Percentiles rank a stretch among this genome's conserved stretches.
Conservation (phyloP, 2,329 filamentous ascomycete genomes). For the Metarhizium rileyi region DNA sequence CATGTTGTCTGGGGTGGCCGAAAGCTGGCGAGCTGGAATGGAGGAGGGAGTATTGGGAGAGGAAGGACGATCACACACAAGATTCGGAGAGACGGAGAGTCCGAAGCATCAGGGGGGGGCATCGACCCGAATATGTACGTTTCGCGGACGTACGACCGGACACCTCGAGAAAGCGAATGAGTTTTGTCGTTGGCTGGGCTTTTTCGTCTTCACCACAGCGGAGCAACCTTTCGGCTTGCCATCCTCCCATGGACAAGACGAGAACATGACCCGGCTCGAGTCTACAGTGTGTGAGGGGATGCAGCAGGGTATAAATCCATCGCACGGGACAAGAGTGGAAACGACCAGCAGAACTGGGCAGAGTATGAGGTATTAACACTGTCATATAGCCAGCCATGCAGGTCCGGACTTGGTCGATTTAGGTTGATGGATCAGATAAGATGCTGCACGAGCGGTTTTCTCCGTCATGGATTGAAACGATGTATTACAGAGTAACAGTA, state of each 20-base stretch:
- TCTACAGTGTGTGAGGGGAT: not conserved
- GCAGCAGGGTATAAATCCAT: not conserved
- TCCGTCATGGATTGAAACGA: not conserved
- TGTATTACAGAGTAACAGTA: not conserved
- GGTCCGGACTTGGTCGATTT: not conserved
- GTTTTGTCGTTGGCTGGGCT: too few relatives aligned
- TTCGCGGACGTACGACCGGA: too few relatives aligned
- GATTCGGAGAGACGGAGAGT: not conserved
- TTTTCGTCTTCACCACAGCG: too few relatives aligned
- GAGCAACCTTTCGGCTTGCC: too few relatives aligned
- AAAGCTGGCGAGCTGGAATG: not conserved
- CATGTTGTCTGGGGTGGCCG: not conserved
- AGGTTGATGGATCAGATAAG: not conserved
- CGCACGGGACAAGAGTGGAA: not conserved
- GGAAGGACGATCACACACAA: not conserved
- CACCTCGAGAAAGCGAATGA: too few relatives aligned
- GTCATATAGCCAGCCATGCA: not conserved
- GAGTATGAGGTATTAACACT: not conserved
- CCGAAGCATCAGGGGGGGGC: too few relatives aligned
- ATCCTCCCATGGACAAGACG: too few relatives aligned
- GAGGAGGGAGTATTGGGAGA: not conserved
- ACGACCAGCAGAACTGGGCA: not conserved
- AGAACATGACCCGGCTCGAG: not conserved
- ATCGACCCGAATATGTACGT: too few relatives aligned
- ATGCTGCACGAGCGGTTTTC: not conserved